phyloP scores from a whole-genome alignment of 108 stramenopile species.

The Schizochytrium sp. region DNA sequence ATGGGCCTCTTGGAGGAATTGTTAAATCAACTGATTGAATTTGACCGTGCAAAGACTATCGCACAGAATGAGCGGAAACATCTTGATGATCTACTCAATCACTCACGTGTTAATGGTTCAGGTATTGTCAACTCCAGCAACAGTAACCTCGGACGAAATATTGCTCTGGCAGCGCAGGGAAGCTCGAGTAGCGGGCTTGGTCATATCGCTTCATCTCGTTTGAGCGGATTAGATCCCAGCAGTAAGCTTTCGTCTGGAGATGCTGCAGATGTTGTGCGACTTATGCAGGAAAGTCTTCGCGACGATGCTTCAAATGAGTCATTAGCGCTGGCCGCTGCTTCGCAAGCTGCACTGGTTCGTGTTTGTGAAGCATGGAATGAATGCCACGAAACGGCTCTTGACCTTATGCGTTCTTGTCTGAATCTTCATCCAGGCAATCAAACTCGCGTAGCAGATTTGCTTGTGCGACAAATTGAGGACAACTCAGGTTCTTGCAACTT shows the following conservation, averaged over 20 bases:
- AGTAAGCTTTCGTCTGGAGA: too few species aligned
- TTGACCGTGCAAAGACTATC: not conserved
- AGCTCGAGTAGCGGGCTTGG: too few species aligned
- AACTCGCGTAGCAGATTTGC: conserved; percentile 3
- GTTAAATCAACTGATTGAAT: not conserved
- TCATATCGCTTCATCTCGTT: too few species aligned
- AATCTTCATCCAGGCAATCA: conserved; percentile 16
- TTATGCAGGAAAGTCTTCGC: not conserved
- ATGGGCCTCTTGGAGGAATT: not conserved
- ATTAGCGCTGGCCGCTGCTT: not conserved
- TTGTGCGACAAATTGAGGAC: not conserved
- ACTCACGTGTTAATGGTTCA: not conserved
- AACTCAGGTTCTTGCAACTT: not conserved
- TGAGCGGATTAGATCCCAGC: too few species aligned
- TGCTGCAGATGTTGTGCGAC: too few species aligned
- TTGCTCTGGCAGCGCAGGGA: too few species aligned
- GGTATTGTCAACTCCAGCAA: too few species aligned
- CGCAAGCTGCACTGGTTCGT: not conserved
- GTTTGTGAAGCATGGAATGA: conserved; percentile 24
- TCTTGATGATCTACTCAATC: conserved; percentile 11
- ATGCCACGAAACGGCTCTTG: not conserved
- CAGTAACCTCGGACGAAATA: too few species aligned
- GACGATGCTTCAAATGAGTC: not conserved
- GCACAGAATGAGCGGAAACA: conserved; percentile 15
- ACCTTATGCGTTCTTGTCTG: not conserved